These are phyloP conservation scores for Lagenaria siceraria DNA, from an alignment of 306 rosid species.

Conservation along the genomic window DNA sequence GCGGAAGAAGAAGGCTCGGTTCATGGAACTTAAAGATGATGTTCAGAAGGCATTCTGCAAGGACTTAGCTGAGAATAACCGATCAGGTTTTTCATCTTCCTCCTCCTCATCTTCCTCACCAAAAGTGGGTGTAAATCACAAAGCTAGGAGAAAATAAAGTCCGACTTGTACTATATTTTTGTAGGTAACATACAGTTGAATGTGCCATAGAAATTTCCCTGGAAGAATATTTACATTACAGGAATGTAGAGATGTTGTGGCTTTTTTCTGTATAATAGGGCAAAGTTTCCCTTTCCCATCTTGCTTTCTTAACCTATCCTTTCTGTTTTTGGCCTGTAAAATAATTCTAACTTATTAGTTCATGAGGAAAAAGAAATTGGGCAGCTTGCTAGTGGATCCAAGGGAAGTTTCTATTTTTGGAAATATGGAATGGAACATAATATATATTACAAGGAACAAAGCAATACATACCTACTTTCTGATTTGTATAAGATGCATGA, in stretches of 20 bases:
- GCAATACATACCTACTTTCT: background rate
- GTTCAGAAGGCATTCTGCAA: constrained; percentile 75
- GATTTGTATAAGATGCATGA: background rate
- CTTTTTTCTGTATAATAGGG: background rate
- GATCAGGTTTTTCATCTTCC: constrained; percentile 31
- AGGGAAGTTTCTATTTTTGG: background rate
- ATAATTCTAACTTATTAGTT: background rate
- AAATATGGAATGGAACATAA: background rate
- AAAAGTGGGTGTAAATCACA: constrained; percentile 25
- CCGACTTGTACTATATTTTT: background rate
- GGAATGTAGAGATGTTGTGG: background rate
- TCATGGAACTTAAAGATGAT: constrained; percentile 80
- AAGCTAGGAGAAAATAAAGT: constrained; percentile 32
- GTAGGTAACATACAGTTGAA: constrained; percentile 1
- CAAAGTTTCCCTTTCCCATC: background rate
- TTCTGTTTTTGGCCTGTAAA: background rate
- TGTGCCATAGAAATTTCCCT: background rate
- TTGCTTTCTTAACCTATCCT: background rate
- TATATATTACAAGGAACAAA: background rate
- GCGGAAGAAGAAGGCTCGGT: constrained; percentile 47
- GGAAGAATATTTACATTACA: background rate
- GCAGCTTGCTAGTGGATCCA: background rate
- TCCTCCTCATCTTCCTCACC: constrained; percentile 46
- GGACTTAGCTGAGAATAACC: constrained; percentile 56
- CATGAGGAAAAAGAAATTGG: background rate